A percentile compares a stretch with the other conserved stretches of the same genome.
These are phyloP conservation scores for Ustilago shanxiensis DNA, from an alignment of 1,284 basidiomycete species.

Conservation along the genomic window DNA sequence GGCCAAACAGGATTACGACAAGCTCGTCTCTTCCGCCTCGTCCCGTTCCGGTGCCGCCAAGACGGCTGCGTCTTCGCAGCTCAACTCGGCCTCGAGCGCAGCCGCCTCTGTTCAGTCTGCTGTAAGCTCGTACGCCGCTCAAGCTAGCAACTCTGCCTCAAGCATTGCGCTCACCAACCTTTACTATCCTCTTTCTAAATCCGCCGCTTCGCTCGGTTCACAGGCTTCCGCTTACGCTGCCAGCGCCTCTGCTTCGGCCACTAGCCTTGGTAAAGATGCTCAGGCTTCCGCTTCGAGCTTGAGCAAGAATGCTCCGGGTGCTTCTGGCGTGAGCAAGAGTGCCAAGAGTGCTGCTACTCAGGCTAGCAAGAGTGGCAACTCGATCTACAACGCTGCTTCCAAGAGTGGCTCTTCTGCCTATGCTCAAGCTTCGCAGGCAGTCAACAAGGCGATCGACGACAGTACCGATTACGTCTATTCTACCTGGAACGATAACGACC, in stretches of 20 bases:
- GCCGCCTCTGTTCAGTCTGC: constrained; percentile 59
- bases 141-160: constrained; percentile 41
- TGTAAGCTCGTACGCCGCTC: constrained; percentile 52
- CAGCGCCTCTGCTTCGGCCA: constrained; percentile 28
- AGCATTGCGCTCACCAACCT: constrained; percentile 56
- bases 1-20: constrained; percentile 64
- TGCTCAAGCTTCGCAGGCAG: constrained; percentile 54
- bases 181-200: constrained; percentile 56
- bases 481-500: constrained; percentile 63
- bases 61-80: constrained; percentile 44
- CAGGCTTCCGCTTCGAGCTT: constrained; percentile 30
- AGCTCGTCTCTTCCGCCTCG: constrained; percentile 46
- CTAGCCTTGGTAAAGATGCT: constrained; percentile 29
- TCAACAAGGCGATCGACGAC: constrained; percentile 52
- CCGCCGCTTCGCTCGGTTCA: constrained; percentile 45
- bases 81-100: constrained; percentile 46
- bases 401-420: constrained; percentile 53
- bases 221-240: constrained; percentile 56
- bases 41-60: constrained; percentile 39
- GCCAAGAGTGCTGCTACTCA: constrained; percentile 52
- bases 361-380: constrained; percentile 48
- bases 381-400: constrained; percentile 44
- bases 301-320: constrained; percentile 39
- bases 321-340: constrained; percentile 37
- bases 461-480: constrained; percentile 67